These are phyloP conservation scores for Cyphellophora europaea DNA, from an alignment of 2,329 filamentous ascomycete species.

Conservation along the genomic window DNA sequence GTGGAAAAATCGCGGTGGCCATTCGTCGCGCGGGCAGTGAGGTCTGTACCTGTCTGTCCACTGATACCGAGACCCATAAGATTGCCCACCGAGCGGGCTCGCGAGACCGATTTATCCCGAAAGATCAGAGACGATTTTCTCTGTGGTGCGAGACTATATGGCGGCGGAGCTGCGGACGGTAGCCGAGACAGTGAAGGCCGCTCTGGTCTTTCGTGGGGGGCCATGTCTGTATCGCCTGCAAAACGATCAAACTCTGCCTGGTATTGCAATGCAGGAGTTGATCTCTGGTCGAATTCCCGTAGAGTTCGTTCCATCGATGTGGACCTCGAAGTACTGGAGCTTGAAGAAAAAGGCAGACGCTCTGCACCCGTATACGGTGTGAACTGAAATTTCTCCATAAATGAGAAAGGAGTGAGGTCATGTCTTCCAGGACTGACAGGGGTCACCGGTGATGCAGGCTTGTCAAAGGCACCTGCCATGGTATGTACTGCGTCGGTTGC, in stretches of 20 bases:
- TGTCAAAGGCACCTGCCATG: neutral
- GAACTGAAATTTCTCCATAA: neutral
- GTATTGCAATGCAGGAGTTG: too few relatives aligned
- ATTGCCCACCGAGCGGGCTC: too few relatives aligned
- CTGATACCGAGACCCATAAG: neutral
- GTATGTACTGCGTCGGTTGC: conserved; percentile 1
- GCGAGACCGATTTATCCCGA: neutral
- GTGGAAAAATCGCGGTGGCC: neutral
- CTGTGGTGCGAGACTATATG: neutral
- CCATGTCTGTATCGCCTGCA: too few relatives aligned
- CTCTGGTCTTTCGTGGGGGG: too few relatives aligned
- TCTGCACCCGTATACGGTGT: neutral
- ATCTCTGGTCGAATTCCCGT: too few relatives aligned
- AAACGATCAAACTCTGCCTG: too few relatives aligned
- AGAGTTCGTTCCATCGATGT: too few relatives aligned
- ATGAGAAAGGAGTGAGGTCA: neutral
- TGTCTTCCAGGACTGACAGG: neutral
- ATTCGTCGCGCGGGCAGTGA: neutral
- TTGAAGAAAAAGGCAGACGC: neutral
- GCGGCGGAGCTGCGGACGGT: too few relatives aligned
- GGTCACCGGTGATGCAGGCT: neutral
- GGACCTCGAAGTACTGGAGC: neutral
- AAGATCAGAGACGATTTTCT: neutral
- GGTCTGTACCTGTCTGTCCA: too few relatives aligned
- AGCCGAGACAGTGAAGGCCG: too few relatives aligned